Evolutionary conservation across 148 eudicot genomes (phyloP).

Genomic region (Rhododendron molle): DNA sequence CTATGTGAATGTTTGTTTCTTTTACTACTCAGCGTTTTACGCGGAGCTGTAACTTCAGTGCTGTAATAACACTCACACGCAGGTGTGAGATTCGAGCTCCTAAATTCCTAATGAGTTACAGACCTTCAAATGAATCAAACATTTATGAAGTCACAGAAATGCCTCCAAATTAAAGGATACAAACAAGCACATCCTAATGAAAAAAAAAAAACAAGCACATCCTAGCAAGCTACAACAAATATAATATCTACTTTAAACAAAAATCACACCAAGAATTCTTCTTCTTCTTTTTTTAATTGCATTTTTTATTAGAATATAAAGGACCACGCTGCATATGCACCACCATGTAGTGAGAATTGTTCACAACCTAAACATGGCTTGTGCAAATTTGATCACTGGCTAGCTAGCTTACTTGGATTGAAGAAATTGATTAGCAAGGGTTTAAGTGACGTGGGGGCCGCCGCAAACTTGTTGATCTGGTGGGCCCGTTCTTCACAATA

Average conservation of each 20-base stretch:
- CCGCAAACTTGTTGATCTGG: background rate
- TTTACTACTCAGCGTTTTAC: no score
- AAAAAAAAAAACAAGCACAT: background rate
- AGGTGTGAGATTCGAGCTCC: no score
- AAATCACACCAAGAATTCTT: background rate
- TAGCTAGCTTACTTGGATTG: background rate
- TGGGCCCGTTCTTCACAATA: constrained; percentile 1
- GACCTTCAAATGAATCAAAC: background rate
- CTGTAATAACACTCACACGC: no score
- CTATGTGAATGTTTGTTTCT: no score
- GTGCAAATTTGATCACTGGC: background rate
- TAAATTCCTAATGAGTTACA: no score
- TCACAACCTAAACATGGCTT: background rate
- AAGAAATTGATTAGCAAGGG: background rate
- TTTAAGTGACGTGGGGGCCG: background rate
- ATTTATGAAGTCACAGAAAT: background rate
- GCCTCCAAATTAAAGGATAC: background rate
- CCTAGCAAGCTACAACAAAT: background rate
- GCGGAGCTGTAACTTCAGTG: no score
- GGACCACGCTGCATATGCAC: background rate
- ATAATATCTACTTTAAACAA: background rate
- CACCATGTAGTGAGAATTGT: background rate
- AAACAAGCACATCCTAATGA: background rate
- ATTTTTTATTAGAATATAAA: no score
- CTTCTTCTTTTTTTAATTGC: no score